These are phyloP conservation scores for Melampsora americana DNA, from an alignment of 1,284 basidiomycete species.

Conservation along the genomic window DNA sequence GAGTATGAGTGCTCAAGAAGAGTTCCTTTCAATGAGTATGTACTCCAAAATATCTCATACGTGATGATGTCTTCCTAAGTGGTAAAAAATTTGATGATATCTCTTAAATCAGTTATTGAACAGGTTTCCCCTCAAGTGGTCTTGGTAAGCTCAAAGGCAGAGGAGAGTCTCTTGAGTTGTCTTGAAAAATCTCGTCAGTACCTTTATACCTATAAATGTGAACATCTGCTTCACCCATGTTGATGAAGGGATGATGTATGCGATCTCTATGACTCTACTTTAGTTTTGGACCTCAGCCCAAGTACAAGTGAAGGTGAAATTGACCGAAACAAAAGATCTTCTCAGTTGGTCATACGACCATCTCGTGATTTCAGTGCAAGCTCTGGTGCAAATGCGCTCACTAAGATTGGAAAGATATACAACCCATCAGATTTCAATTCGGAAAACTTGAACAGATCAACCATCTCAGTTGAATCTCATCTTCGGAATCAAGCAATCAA, in stretches of 20 bases:
- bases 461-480: background rate
- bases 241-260: background rate
- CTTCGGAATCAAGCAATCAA: background rate
- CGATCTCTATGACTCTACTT: background rate
- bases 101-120: slow-evolving; percentile 6
- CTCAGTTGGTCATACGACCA: slow-evolving; percentile 7
- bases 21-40: slow-evolving; percentile 34
- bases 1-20: slow-evolving; percentile 26
- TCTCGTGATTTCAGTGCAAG: slow-evolving; percentile 27
- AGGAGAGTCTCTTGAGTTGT: slow-evolving; percentile 19
- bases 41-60: no score
- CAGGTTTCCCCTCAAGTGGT: slow-evolving; percentile 34
- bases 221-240: no score
- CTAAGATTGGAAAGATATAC: background rate
- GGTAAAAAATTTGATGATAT: background rate
- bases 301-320: background rate
- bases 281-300: background rate
- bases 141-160: slow-evolving; percentile 36
- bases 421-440: no score
- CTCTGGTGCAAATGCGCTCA: slow-evolving; percentile 22
- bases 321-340: no score
- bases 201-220: background rate
- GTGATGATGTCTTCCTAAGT: background rate
- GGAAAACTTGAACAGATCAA: no score
- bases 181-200: slow-evolving; percentile 29